A percentile compares a stretch with the other conserved stretches of the same genome.
Conservation (phyloP, 495 filamentous ascomycete genomes). For the Annulohypoxylon stygium region DNA sequence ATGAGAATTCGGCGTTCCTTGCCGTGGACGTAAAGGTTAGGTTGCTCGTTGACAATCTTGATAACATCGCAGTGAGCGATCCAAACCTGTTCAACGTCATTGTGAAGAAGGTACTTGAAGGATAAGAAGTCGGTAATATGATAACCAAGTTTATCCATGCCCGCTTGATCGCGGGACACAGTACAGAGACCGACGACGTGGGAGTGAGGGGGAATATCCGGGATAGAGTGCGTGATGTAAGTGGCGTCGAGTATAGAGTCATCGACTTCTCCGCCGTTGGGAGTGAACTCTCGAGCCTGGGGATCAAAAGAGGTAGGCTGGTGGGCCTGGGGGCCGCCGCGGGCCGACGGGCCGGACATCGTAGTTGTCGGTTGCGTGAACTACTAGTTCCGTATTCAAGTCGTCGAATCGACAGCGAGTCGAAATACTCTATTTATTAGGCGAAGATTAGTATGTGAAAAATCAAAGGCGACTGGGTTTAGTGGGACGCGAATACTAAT, state of each 20-base stretch:
- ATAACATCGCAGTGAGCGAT: conserved; percentile 43
- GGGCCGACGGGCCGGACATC: not conserved
- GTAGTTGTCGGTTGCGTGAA: not conserved
- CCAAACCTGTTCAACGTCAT: conserved; percentile 53
- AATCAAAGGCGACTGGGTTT: not conserved
- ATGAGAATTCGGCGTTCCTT: conserved; percentile 27
- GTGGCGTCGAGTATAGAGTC: conserved; percentile 38
- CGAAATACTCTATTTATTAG: not conserved
- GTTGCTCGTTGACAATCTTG: conserved; percentile 26
- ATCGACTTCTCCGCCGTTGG: not conserved
- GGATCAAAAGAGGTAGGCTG: not conserved
- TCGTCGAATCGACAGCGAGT: not conserved
- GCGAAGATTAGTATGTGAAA: not conserved
- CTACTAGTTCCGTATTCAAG: not conserved
- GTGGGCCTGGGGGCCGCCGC: not conserved
- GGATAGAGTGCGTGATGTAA: conserved; percentile 50
- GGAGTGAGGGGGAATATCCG: conserved; percentile 46
- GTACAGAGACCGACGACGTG: conserved; percentile 54
- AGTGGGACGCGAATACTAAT: not conserved
- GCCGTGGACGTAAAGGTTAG: conserved; percentile 38
- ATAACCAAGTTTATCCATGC: conserved; percentile 52
- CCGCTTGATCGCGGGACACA: conserved; percentile 45
- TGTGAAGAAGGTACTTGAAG: conserved; percentile 53
- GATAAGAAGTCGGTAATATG: conserved; percentile 55
- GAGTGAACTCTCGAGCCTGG: not conserved